Evolutionary conservation across 2,329 filamentous ascomycete species (phyloP).

Genomic region (Dothideomycetes sp.): DNA sequence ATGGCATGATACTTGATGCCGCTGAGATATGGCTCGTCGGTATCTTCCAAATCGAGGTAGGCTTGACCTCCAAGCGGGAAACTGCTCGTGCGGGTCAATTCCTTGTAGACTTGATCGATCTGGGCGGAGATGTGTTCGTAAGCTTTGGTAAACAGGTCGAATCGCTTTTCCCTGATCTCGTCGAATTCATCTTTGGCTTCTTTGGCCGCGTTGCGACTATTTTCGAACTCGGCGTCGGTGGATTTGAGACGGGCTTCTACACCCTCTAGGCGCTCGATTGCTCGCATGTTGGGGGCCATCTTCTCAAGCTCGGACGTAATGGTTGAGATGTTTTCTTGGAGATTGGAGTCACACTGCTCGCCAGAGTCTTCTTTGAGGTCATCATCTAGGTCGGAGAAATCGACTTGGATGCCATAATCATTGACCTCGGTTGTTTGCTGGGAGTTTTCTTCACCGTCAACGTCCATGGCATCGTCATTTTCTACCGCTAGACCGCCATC

Average conservation of each 20-base stretch:
- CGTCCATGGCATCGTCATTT: slow-evolving; percentile 62
- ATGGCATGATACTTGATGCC: slow-evolving; percentile 98
- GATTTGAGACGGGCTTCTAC: slow-evolving; percentile 74
- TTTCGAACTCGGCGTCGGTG: slow-evolving; percentile 83
- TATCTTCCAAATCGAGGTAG: slow-evolving; percentile 91
- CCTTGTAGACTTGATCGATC: slow-evolving; percentile 88
- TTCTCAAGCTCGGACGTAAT: slow-evolving; percentile 79
- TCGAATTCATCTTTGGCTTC: slow-evolving; percentile 76
- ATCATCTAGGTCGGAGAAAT: slow-evolving; percentile 74
- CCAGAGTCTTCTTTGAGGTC: slow-evolving; percentile 71
- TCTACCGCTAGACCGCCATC: slow-evolving; percentile 65
- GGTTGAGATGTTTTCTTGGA: slow-evolving; percentile 67
- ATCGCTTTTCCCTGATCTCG: slow-evolving; percentile 69
- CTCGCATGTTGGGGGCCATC: slow-evolving; percentile 93
- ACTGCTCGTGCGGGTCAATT: slow-evolving; percentile 80
- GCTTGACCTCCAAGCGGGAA: slow-evolving; percentile 84
- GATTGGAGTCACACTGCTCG: slow-evolving; percentile 60
- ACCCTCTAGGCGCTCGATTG: slow-evolving; percentile 79
- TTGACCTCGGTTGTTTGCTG: slow-evolving; percentile 55
- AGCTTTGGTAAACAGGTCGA: slow-evolving; percentile 88
- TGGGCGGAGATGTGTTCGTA: slow-evolving; percentile 93
- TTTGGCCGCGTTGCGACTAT: slow-evolving; percentile 65
- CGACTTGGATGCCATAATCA: slow-evolving; percentile 83
- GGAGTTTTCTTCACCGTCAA: slow-evolving; percentile 61
- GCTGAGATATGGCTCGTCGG: slow-evolving; percentile 89